Percentiles rank a stretch among this genome's conserved stretches.
Evolutionary conservation across 1,284 basidiomycete species (phyloP).

Genomic region (Ustilago nuda): DNA sequence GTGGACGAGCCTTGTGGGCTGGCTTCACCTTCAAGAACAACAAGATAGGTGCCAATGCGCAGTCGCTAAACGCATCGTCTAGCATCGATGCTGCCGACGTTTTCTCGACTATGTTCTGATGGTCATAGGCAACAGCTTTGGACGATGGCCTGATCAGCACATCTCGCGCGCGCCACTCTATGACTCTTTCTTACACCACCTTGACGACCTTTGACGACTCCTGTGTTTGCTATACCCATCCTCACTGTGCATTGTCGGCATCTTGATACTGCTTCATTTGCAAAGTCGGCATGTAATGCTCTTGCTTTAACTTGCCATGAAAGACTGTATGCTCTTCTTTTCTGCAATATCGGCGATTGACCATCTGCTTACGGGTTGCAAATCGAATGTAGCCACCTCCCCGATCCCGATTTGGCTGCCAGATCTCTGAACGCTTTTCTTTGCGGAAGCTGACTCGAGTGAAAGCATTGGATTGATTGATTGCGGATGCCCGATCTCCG

Average conservation of each 20-base stretch:
- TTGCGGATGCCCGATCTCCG: background rate
- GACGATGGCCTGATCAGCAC: background rate
- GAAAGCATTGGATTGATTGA: background rate
- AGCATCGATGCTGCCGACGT: constrained; percentile 51
- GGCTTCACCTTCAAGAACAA: constrained; percentile 86
- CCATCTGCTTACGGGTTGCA: no score
- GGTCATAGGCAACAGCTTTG: background rate
- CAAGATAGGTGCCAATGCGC: constrained; percentile 49
- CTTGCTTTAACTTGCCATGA: background rate
- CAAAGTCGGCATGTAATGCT: constrained; percentile 1
- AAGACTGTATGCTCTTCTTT: no score
- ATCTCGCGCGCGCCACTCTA: background rate
- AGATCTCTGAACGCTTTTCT: background rate
- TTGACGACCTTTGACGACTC: constrained; percentile 10
- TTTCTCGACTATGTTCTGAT: constrained; percentile 62
- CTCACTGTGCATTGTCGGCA: constrained; percentile 14
- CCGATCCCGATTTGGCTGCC: background rate
- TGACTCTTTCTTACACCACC: background rate
- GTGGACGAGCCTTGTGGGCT: constrained; percentile 87
- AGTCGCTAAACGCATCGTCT: constrained; percentile 27
- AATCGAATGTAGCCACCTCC: background rate
- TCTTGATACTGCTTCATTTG: constrained; percentile 4
- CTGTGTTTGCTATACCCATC: constrained; percentile 29
- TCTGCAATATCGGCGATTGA: no score
- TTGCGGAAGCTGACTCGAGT: background rate